phyloP scores from a whole-genome alignment of 148 eudicot genomes.

The Cornus kousa region DNA sequence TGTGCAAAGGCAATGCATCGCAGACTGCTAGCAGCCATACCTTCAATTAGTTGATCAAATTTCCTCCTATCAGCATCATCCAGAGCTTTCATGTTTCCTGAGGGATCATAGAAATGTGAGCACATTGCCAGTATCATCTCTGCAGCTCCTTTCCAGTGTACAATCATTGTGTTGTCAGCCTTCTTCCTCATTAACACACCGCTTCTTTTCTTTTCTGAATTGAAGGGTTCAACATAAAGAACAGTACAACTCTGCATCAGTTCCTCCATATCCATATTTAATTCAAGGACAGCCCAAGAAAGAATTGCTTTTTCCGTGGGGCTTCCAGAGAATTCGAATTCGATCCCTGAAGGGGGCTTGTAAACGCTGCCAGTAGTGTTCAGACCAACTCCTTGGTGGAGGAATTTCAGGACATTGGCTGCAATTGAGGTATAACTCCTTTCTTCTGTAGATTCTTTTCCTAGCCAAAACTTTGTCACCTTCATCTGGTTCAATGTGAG shows the following conservation, averaged over 20 bases:
- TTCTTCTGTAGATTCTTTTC: constrained; percentile 4
- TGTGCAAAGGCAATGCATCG: constrained; percentile 24
- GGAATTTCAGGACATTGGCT: constrained; percentile 11
- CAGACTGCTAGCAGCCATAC: constrained; percentile 18
- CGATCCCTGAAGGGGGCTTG: background rate
- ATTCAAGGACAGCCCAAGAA: constrained; percentile 18
- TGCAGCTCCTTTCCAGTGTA: constrained; percentile 22
- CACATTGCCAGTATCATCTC: constrained; percentile 21
- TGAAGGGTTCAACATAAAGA: constrained; percentile 12
- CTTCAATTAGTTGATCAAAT: constrained; percentile 13
- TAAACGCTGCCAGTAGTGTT: constrained; percentile 11
- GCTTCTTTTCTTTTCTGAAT: constrained; percentile 16
- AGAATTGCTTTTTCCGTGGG: constrained; percentile 12
- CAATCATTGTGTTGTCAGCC: constrained; percentile 7
- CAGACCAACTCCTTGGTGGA: constrained; percentile 9
- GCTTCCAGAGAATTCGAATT: constrained; percentile 9
- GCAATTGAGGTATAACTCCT: background rate
- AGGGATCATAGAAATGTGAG: constrained; percentile 10
- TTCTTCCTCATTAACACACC: constrained; percentile 6
- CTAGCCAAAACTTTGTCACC: constrained; percentile 20
- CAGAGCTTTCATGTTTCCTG: constrained; percentile 8
- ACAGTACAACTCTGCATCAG: constrained; percentile 3
- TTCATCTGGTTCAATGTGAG: constrained; percentile 11
- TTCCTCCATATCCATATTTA: constrained; percentile 13
- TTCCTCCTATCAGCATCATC: constrained; percentile 1